Conservation (phyloP, 2,329 filamentous ascomycete species). For the Diaporthe humulicola region DNA sequence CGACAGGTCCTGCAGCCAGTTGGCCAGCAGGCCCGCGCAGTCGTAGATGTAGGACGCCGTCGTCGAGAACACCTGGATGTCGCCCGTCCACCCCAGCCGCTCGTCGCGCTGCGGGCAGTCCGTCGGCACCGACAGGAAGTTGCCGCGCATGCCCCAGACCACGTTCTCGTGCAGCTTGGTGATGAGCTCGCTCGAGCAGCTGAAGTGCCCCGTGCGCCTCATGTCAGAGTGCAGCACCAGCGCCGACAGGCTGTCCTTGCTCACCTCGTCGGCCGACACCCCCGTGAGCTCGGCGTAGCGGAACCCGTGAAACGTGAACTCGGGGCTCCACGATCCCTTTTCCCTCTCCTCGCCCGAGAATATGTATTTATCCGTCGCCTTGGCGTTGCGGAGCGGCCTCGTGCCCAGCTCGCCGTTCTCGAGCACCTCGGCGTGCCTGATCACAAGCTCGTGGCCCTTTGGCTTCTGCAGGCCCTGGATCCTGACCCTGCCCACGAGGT, state of each 20-base stretch:
- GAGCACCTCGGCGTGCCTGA: slow-evolving; percentile 68
- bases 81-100: slow-evolving; percentile 67
- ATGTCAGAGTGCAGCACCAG: slow-evolving; percentile 65
- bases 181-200: slow-evolving; percentile 63
- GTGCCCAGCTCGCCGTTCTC: slow-evolving; percentile 60
- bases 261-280: slow-evolving; percentile 49
- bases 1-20: slow-evolving; percentile 63
- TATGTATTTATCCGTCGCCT: slow-evolving; percentile 56
- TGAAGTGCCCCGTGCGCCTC: slow-evolving; percentile 61
- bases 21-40: slow-evolving; percentile 61
- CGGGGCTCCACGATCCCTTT: slow-evolving; percentile 54
- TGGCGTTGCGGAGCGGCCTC: slow-evolving; percentile 58
- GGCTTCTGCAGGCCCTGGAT: slow-evolving; percentile 53
- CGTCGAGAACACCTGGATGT: slow-evolving; percentile 63
- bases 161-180: slow-evolving; percentile 69
- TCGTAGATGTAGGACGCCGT: slow-evolving; percentile 68
- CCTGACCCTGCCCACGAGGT: slow-evolving; percentile 65
- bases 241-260: slow-evolving; percentile 44
- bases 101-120: slow-evolving; percentile 71
- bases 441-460: slow-evolving; percentile 55
- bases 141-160: slow-evolving; percentile 69
- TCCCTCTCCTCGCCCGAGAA: slow-evolving; percentile 41
- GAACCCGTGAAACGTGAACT: slow-evolving; percentile 67
- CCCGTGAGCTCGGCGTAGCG: slow-evolving; percentile 63
- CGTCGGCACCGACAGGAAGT: slow-evolving; percentile 69